Evolutionary conservation across 73 alveolate species (phyloP), one percentile per base, ranked within the genome.

Genomic region (Stentor roeselii): DNA sequence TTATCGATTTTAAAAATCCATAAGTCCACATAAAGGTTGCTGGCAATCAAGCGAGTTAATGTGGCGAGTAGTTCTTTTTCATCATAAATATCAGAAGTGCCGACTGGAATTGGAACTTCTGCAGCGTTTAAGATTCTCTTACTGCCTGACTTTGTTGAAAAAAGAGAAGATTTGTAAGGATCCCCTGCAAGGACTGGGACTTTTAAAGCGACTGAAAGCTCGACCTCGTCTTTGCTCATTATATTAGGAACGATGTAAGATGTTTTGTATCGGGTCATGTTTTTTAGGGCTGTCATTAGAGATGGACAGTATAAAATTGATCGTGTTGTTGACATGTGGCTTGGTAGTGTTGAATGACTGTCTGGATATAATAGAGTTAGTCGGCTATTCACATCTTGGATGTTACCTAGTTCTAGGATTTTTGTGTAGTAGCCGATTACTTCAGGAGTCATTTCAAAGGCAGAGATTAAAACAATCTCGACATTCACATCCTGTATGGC

Each of bases 1-100:
- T 97, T 97, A 91, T 97, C 99, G 21, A 97, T 89, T 86, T 97
- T 97, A 87, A 97, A 90, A 36, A 97, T 90, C 99, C 99, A 97
- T 15, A 96, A 91, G 74, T 93, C 92, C 75, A 96, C 96, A 80
- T 91, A 90, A 3, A 96, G 96, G 86, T 96, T 96, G 41, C 95
- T 91, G 3, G 98, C 96, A 6, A 97, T 96, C 67, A 97, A 84
- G 60, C 96, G 95, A 21, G 99, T 93, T 75, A 97, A 87, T 34
- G 98, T 86, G 82, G 95, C 92, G 59, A 90, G 84, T 83, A 97
- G 95, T 84, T 97, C 99, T 87, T 91, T 87, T 92, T 97, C 99
- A 59, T 96, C 98, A 89, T 97, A 96, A 83, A 97, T 97, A 86
- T 97, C 99, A 86, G 93, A 92, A 31, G 99, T 98, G 6, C 97